phyloP scores from a whole-genome alignment of 2,329 filamentous ascomycete species.

The Neofusicoccum umdonicola region DNA sequence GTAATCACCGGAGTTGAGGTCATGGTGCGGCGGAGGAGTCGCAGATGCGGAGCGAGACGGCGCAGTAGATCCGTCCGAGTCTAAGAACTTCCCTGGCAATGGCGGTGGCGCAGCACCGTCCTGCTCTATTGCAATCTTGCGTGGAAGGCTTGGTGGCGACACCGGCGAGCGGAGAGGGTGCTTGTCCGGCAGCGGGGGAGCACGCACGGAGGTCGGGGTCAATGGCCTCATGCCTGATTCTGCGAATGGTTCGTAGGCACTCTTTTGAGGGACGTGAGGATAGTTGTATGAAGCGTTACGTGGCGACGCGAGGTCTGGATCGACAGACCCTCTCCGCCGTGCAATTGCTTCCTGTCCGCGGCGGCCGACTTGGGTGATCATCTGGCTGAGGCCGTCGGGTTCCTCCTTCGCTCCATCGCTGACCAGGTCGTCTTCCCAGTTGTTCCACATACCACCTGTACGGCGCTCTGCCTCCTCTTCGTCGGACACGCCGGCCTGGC shows the following conservation, averaged over 20 bases:
- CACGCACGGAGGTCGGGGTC: slow-evolving; percentile 18
- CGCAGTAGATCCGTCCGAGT: slow-evolving; percentile 14
- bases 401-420: slow-evolving; percentile 24
- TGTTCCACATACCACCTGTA: slow-evolving; percentile 52
- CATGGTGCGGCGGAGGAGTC: slow-evolving; percentile 23
- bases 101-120: slow-evolving; percentile 21
- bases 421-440: slow-evolving; percentile 48
- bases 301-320: neutral
- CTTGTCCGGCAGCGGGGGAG: slow-evolving; percentile 41
- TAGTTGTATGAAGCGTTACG: slow-evolving; percentile 39
- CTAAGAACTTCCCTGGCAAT: slow-evolving; percentile 26
- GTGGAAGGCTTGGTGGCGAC: slow-evolving; percentile 9
- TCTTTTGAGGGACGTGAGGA: slow-evolving; percentile 44
- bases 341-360: slow-evolving; percentile 30
- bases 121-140: neutral
- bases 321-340: slow-evolving; percentile 24
- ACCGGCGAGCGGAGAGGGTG: neutral
- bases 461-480: slow-evolving; percentile 59
- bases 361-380: slow-evolving; percentile 52
- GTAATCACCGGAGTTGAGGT: slow-evolving; percentile 57
- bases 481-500: slow-evolving; percentile 56
- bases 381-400: slow-evolving; percentile 48
- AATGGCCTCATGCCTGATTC: slow-evolving; percentile 21
- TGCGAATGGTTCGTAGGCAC: slow-evolving; percentile 34
- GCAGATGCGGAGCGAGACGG: slow-evolving; percentile 30